Evolutionary conservation across 305 asterid genomes (phyloP).

Genomic region (Petunia hybrid): DNA sequence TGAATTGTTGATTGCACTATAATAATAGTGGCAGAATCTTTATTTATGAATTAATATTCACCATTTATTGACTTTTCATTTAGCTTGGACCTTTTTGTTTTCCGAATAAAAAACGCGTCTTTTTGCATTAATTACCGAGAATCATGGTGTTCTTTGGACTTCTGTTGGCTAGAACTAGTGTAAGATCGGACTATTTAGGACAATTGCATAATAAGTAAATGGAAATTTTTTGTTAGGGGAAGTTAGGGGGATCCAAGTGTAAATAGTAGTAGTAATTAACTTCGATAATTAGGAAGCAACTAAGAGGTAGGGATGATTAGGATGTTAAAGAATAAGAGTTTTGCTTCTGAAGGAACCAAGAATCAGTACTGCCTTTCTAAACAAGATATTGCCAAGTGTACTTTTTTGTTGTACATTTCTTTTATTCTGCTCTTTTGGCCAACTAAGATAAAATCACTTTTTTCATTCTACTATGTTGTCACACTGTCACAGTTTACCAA

Average conservation of each 20-base stretch:
- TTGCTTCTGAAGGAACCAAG: background rate
- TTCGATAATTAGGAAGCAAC: too few species aligned
- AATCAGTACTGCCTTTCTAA: background rate
- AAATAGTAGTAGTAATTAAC: background rate
- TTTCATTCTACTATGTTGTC: background rate
- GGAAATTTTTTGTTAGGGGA: background rate
- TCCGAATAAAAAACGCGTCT: background rate
- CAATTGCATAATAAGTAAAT: background rate
- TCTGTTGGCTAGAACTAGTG: background rate
- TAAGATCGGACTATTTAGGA: background rate
- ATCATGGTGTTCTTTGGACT: background rate
- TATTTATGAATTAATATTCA: background rate
- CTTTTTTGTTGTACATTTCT: constrained; percentile 20
- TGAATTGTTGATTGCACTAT: background rate
- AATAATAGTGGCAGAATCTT: background rate
- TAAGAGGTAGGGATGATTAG: too few species aligned
- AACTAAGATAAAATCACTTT: constrained; percentile 1
- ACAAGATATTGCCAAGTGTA: background rate
- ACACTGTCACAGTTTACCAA: constrained; percentile 19
- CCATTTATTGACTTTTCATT: background rate
- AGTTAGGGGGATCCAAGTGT: background rate
- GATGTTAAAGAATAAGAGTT: background rate
- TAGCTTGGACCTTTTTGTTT: background rate
- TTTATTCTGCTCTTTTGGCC: constrained; percentile 33
- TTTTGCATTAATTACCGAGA: constrained; percentile 6